Evolutionary conservation across 75 land plant species (phyloP).

Genomic region (Azolla pinnata): DNA sequence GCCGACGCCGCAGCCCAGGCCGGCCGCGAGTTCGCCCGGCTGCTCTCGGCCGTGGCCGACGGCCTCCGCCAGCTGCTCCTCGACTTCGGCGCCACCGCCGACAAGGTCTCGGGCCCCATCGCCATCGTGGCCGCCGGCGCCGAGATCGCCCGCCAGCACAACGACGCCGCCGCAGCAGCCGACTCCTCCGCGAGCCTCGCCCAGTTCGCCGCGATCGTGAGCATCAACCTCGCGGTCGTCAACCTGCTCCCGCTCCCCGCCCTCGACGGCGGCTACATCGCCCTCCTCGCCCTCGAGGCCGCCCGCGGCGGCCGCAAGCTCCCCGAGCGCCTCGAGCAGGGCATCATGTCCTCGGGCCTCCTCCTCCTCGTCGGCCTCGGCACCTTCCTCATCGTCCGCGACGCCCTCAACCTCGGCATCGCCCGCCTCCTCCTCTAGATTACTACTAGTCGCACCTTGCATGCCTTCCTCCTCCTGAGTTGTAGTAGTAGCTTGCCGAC

Average conservation of each 20-base stretch:
- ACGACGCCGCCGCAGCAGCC: no score
- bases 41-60: constrained; percentile 44
- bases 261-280: constrained; percentile 80
- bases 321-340: constrained; percentile 71
- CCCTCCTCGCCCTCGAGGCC: constrained; percentile 64
- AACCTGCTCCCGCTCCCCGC: constrained; percentile 90
- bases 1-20: constrained; percentile 41
- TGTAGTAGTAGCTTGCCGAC: no score
- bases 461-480: no score
- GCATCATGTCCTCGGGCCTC: constrained; percentile 90
- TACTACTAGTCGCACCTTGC: no score
- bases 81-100: constrained; percentile 71
- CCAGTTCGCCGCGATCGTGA: constrained; percentile 87
- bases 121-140: constrained; percentile 97
- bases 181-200: constrained; percentile 80
- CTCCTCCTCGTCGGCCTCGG: constrained; percentile 60
- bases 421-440: no score
- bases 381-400: constrained; percentile 71
- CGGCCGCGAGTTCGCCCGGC: constrained; percentile 55
- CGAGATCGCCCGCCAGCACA: constrained; percentile 71
- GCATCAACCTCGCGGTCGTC: constrained; percentile 86
- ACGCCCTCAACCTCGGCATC: constrained; percentile 66
- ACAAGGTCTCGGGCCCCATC: constrained; percentile 84
- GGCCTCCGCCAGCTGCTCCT: constrained; percentile 68
- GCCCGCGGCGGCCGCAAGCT: constrained; percentile 82